Percentiles rank a stretch among this genome's conserved stretches.
These are phyloP conservation scores for Clitopilus hobsonii DNA, from an alignment of 768 basidiomycete genomes.

Conservation along the genomic window DNA sequence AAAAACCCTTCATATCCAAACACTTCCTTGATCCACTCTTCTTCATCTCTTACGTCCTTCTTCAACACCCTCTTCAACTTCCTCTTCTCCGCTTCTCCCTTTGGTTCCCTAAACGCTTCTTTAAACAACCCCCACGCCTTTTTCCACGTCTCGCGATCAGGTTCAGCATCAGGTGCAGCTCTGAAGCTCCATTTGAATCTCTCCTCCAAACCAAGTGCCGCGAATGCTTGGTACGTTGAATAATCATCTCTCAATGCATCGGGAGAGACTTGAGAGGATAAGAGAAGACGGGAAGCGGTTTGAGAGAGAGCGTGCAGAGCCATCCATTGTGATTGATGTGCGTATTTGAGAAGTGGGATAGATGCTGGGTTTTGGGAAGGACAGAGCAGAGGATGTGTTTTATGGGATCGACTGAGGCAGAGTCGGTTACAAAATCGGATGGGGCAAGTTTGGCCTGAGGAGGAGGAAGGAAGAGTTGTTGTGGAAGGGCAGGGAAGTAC, in stretches of 20 bases:
- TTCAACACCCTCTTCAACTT: conserved; percentile 52
- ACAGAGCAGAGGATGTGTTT: conserved; percentile 70
- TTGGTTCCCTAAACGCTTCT: conserved; percentile 60
- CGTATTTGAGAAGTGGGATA: conserved; percentile 54
- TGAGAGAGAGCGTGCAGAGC: conserved; percentile 70
- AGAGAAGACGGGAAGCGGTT: conserved; percentile 58
- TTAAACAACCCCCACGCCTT: conserved; percentile 54
- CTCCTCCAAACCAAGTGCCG: conserved; percentile 76
- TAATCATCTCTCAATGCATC: conserved; percentile 42
- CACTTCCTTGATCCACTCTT: conserved; percentile 50
- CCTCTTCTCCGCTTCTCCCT: conserved; percentile 44
- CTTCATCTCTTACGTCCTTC: conserved; percentile 38
- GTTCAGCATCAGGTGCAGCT: conserved; percentile 32
- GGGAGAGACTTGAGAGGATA: conserved; percentile 46
- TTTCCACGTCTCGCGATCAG: conserved; percentile 65
- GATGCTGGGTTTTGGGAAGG: conserved; percentile 69
- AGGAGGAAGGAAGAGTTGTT: conserved; percentile 20
- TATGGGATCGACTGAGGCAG: conserved; percentile 62
- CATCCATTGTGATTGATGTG: conserved; percentile 63
- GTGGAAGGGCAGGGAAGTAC: conserved; percentile 51
- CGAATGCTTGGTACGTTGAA: conserved; percentile 55
- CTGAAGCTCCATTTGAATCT: conserved; percentile 45
- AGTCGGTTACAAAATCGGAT: conserved; percentile 78
- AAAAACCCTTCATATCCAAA: conserved; percentile 80
- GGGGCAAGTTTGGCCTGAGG: conserved; percentile 39